Evolutionary conservation across 192 early-diverging fungal species (phyloP), one percentile per base, ranked within the genome.

Genomic region (Podochytrium sp.): DNA sequence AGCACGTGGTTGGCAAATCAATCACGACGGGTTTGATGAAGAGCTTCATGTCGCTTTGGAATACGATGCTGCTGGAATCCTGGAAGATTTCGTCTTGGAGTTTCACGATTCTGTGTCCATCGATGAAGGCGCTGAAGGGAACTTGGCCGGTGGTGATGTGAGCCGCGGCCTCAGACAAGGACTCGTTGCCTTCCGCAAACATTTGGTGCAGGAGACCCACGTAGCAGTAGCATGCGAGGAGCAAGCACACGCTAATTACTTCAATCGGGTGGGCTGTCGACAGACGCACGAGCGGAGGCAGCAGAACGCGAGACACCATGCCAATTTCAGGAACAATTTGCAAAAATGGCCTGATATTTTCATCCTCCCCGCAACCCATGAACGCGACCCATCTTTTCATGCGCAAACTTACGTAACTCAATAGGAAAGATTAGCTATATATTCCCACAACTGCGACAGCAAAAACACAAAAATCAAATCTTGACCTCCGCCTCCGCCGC

Each of bases 191-290:
- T 78, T 50, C 43, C 51, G 27, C 34, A 65, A 78, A 60, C 29
- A 40, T 56, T 90, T 82, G 51, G 75, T 92, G 86, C 81, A 91
- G 89, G 27, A 95, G 83, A 7, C 86, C 89, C 76, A 92, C 90
- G 77, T 93, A 95, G 33, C 85, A 84, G 74, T 90, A 94, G 16
- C 90, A 88, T 30, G 91, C 92, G 23, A 93, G 74, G 47, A 94
- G 82, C 41, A 91, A 78, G 62, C 86, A 87, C 60, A 86, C 77
- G 41, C 86, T 86, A 65, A 95, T 92, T 65, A 85, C 88, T 80
- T 95, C 93, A 65, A 95, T 92, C 51, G 93, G 93, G 78, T 90
- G 89, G 66, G 42, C 64, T 35, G 64, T 49, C 40, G 42, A 65
- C 1, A 65, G 64, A 20, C 88, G 86, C 35, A 90, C 86, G 3